phyloP scores from a whole-genome alignment of 2,329 filamentous ascomycete genomes.

The Aspergillus eucalypticola region DNA sequence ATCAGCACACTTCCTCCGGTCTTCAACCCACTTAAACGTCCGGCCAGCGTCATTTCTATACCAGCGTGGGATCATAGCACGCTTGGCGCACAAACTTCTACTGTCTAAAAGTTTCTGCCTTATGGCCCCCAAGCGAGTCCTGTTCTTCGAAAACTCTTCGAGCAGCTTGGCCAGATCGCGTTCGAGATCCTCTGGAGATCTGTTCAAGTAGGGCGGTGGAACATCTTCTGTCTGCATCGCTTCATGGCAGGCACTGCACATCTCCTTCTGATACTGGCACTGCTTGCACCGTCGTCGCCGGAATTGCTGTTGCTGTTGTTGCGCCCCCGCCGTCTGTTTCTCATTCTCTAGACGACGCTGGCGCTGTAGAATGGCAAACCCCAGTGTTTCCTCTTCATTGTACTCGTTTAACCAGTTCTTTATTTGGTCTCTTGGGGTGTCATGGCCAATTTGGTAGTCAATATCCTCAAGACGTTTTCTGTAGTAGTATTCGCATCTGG shows the following conservation, averaged over 20 bases:
- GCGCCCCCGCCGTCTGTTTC: background rate
- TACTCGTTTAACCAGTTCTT: background rate
- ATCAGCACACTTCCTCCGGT: background rate
- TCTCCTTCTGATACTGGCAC: background rate
- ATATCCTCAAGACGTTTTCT: background rate
- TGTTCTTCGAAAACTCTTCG: background rate
- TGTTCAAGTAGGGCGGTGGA: background rate
- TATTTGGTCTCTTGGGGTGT: background rate
- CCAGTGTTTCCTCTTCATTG: background rate
- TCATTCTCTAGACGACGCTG: background rate
- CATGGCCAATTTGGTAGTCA: rapidly evolving
- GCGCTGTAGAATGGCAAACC: background rate
- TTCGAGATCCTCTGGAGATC: background rate
- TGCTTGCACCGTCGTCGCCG: background rate
- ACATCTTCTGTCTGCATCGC: background rate
- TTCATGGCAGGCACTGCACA: background rate
- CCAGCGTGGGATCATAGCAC: background rate
- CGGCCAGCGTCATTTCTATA: background rate
- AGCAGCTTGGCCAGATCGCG: background rate
- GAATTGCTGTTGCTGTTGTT: background rate
- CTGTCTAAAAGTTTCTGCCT: background rate
- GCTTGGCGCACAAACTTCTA: background rate
- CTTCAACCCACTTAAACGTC: background rate
- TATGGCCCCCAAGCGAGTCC: background rate
- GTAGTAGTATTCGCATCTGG: background rate